Conservation (phyloP, 2,329 filamentous ascomycete species). For the Alternaria dauci region DNA sequence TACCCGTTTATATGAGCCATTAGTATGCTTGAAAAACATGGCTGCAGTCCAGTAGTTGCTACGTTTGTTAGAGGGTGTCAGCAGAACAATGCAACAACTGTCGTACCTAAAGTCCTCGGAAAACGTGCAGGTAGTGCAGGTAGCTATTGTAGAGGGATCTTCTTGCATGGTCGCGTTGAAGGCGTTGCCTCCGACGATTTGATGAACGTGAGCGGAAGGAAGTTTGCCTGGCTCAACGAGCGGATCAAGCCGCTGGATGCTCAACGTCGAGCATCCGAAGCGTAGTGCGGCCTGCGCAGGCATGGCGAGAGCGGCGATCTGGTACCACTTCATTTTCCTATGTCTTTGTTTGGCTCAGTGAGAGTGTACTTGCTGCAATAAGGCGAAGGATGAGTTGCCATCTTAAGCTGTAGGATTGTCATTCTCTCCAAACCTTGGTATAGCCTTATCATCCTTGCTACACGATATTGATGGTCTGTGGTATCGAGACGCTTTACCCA, state of each 20-base stretch:
- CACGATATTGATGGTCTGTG: conserved; percentile 7
- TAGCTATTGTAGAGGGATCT: conserved; percentile 15
- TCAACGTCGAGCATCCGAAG: conserved; percentile 35
- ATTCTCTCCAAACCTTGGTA: neutral
- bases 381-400: neutral
- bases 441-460: neutral
- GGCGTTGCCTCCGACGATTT: conserved; percentile 35
- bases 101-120: conserved; percentile 28
- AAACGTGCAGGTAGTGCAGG: conserved; percentile 30
- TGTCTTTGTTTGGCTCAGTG: neutral
- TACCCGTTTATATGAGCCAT: conserved; percentile 40
- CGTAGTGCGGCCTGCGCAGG: conserved; percentile 34
- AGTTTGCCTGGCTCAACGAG: conserved; percentile 32
- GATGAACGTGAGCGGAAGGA: conserved; percentile 32
- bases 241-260: conserved; percentile 40
- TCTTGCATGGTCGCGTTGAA: conserved; percentile 32
- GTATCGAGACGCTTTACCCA: conserved; percentile 13
- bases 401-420: conserved; percentile 5
- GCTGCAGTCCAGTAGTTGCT: conserved; percentile 44
- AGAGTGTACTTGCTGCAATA: neutral
- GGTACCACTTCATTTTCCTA: conserved; percentile 31
- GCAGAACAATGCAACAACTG: neutral
- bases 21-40: conserved; percentile 41
- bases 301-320: conserved; percentile 21
- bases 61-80: neutral